Evolutionary conservation across 768 basidiomycete genomes (phyloP).

Genomic region (Panaeolus cyanescens): DNA sequence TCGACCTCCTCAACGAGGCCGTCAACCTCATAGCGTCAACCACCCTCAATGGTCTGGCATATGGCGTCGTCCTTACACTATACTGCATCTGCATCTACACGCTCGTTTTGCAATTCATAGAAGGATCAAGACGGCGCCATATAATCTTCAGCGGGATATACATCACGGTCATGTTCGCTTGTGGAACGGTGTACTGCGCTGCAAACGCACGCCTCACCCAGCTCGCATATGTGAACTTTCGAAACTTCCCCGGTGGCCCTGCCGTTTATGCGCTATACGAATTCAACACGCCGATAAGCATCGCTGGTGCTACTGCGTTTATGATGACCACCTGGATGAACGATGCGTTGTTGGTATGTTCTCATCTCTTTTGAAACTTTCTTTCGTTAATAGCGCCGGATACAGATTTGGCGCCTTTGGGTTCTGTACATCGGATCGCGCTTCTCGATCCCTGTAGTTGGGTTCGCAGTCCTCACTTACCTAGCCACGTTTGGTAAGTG

Average conservation of each 20-base stretch:
- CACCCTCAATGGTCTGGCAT: slow-evolving; percentile 8
- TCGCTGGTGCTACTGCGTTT: slow-evolving; percentile 9
- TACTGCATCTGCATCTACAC: slow-evolving; percentile 10
- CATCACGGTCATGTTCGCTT: slow-evolving; percentile 10
- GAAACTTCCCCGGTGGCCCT: slow-evolving; percentile 12
- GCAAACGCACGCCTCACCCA: slow-evolving; percentile 9
- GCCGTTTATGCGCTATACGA: slow-evolving; percentile 10
- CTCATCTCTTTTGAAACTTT: too few species aligned
- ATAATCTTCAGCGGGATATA: slow-evolving; percentile 8
- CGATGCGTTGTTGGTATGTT: slow-evolving; percentile 11
- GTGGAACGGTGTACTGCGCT: slow-evolving; percentile 10
- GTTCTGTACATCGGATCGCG: neutral
- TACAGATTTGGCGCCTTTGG: neutral
- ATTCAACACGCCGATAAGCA: slow-evolving; percentile 8
- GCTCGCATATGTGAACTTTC: slow-evolving; percentile 8
- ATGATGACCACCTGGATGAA: slow-evolving; percentile 13
- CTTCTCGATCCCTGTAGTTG: neutral
- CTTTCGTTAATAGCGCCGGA: too few species aligned
- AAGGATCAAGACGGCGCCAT: neutral
- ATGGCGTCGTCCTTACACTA: slow-evolving; percentile 12
- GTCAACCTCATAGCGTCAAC: slow-evolving; percentile 9
- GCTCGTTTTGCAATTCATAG: neutral
- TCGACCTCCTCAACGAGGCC: slow-evolving; percentile 3
- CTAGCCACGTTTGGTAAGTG: neutral
- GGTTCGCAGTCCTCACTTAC: slow-evolving; percentile 4